Evolutionary conservation across 257 asterid species (phyloP).

Genomic region (Solanum pimpinellifolium): DNA sequence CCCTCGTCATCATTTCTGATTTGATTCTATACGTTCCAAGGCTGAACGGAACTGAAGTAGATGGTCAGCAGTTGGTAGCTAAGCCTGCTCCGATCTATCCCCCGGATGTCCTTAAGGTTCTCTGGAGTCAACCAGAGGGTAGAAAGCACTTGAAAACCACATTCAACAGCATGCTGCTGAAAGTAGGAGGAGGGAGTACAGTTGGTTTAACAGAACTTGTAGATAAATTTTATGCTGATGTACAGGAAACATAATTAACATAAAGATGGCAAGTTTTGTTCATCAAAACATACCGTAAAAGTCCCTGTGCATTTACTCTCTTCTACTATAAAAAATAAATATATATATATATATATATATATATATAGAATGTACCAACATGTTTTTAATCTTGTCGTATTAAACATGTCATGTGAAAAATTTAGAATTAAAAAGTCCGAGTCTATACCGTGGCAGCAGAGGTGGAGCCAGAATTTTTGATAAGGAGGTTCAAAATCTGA

Average conservation of each 20-base stretch:
- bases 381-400: too few species aligned
- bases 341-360: too few species aligned
- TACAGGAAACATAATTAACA: neutral
- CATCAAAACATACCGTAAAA: neutral
- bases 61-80: conserved; percentile 29
- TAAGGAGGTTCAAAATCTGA: too few species aligned
- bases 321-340: neutral
- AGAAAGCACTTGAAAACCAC: conserved; percentile 24
- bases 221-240: conserved; percentile 6
- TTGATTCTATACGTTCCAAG: conserved; percentile 13
- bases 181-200: conserved; percentile 2
- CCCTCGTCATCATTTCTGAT: neutral
- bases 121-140: conserved; percentile 46
- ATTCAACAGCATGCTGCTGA: conserved; percentile 16
- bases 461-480: too few species aligned
- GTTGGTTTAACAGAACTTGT: conserved; percentile 8
- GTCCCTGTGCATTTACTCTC: neutral
- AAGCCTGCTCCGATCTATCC: conserved; percentile 48
- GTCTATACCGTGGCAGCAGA: too few species aligned
- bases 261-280: neutral
- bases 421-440: too few species aligned
- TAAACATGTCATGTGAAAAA: too few species aligned
- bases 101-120: conserved; percentile 28
- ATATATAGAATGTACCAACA: too few species aligned
- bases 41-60: conserved; percentile 21